Base-by-base conservation (phyloP, 2,329 filamentous ascomycete genomes). In the Trichoderma hamatum region DNA sequence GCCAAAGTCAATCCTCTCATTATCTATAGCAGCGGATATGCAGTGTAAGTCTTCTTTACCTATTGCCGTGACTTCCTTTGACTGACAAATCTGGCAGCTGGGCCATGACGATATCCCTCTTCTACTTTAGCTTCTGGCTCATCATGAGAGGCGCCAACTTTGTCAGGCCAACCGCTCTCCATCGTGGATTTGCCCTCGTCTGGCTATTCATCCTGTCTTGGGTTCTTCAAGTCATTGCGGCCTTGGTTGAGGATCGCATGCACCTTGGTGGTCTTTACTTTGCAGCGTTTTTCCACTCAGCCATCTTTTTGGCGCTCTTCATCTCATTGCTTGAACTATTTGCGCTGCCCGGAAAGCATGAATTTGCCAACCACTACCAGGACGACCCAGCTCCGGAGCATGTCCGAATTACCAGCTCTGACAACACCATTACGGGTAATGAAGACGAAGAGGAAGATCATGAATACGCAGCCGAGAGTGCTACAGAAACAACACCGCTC, bases 1-100 rank as follows among this genome's bases (percentile, higher is more conserved):
- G 87, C 88, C 46, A 96, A 96, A 78, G 82, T 95, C 76, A 98
- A 98, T 76, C 94, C 95, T 1, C 87, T 93, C 74, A 93, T 98
- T 74, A 84, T 96, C n/a, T 96, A 97, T 81, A 94, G 93, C 80
- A 96, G 92, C 74, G 86, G 90, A 59, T 98, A 96, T 77, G 85
- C 92, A 5, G 91, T 97, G 75, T 86, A 76, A 78, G 84, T 81
- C 9, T 46, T 10, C 11, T 0, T 36, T 2, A 4, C 9, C 11
- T 19, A 5, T 52, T n/a, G 2, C 2, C 5, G 14, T 32, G n/a
- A 9, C 28, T 39, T 5, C n/a, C 0, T 30, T 39, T 13, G 13
- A 11, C 75, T 78, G 60, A 79, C 69, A 19, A 14, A 2, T 3
- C 14, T 4, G 5, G 7, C 46, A 86, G 84, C 1, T 97, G 94